Conservation (phyloP, 164 flowering plant species). For the Magnolia sinica region DNA sequence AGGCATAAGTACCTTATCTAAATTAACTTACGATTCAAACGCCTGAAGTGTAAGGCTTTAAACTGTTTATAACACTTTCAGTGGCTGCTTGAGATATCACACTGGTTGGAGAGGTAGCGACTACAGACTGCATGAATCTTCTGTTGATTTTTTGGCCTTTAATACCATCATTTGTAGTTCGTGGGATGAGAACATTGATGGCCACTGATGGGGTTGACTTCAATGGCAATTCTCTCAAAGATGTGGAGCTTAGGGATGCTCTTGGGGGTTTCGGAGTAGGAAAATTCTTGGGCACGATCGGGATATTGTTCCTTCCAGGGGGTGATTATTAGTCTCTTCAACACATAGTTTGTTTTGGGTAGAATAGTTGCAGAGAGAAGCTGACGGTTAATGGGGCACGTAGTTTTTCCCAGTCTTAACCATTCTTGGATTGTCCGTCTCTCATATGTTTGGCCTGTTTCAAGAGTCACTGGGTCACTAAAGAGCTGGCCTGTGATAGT, state of each 20-base stretch:
- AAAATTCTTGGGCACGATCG: conserved; percentile 58
- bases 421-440: conserved; percentile 84
- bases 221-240: conserved; percentile 25
- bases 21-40: too few relatives aligned
- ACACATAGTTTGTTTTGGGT: conserved; percentile 73
- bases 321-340: conserved; percentile 65
- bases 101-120: conserved; percentile 59
- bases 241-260: conserved; percentile 27
- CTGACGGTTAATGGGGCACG: conserved; percentile 76
- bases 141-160: conserved; percentile 24
- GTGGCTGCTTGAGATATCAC: conserved; percentile 70
- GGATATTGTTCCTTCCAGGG: conserved; percentile 81
- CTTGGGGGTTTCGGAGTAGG: conserved; percentile 51
- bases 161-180: conserved; percentile 14
- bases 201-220: conserved; percentile 22
- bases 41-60: conserved; percentile 41
- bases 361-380: conserved; percentile 47
- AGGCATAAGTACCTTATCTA: too few relatives aligned
- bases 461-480: conserved; percentile 78
- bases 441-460: conserved; percentile 86
- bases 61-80: conserved; percentile 49
- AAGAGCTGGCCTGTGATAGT: conserved; percentile 72
- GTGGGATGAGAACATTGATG: conserved; percentile 18
- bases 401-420: conserved; percentile 64
- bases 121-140: conserved; percentile 36